A percentile compares a stretch with the other conserved stretches of the same genome.
These are phyloP conservation scores for Torulaspora pretoriensis DNA, from an alignment of 1,139 yeast species.

Conservation along the genomic window DNA sequence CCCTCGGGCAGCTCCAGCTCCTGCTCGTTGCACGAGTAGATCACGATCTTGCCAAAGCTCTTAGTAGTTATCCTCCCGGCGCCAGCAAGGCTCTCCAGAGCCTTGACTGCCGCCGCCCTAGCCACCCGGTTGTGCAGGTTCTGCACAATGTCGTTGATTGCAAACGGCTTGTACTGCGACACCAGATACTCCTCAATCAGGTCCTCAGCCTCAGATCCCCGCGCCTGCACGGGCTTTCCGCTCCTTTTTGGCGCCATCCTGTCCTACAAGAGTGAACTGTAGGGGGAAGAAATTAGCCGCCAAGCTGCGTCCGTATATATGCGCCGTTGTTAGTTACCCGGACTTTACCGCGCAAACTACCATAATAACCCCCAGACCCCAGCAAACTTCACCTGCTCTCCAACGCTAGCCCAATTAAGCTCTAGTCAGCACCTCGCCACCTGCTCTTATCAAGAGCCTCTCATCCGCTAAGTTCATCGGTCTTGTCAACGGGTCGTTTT, in stretches of 20 bases:
- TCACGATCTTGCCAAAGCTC: conserved; percentile 39
- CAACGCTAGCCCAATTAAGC: no score
- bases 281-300: conserved; percentile 7
- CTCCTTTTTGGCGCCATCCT: conserved; percentile 9
- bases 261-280: neutral
- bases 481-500: neutral
- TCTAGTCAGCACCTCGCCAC: no score
- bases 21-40: conserved; percentile 38
- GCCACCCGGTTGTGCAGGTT: conserved; percentile 39
- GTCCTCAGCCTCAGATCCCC: conserved; percentile 12
- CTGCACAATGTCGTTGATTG: conserved; percentile 39
- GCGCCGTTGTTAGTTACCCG: neutral
- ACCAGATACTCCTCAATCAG: conserved; percentile 34
- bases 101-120: conserved; percentile 33
- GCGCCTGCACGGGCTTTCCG: conserved; percentile 8
- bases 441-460: no score
- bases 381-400: neutral
- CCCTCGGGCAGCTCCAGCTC: conserved; percentile 16
- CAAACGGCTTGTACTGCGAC: conserved; percentile 42
- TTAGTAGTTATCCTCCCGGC: conserved; percentile 35
- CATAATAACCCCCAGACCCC: neutral
- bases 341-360: neutral
- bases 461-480: no score
- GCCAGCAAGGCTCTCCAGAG: conserved; percentile 35
- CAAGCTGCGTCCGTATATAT: conserved; percentile 5